Conservation (phyloP, 139 green algal genomes). For the Chlorella sp. region DNA sequence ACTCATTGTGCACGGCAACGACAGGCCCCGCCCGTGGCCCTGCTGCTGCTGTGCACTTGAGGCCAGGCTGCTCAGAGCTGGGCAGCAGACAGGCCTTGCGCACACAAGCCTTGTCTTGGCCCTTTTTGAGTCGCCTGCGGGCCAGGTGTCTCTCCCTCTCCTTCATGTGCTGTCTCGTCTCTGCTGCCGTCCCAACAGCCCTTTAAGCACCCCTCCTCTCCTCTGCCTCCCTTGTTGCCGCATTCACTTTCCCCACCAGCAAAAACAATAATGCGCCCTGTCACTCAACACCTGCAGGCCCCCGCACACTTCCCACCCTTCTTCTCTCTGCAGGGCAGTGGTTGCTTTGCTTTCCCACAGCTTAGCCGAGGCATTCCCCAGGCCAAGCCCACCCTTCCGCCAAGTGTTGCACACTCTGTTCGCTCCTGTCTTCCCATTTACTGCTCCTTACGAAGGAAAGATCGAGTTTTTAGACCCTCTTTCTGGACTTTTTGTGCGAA, state of each 20-base stretch:
- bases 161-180: too few species aligned
- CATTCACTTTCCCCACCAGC: not conserved
- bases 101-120: not conserved
- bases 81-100: not conserved
- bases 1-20: not conserved
- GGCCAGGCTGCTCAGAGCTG: not conserved
- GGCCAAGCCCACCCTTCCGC: too few species aligned
- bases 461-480: constrained; percentile 60
- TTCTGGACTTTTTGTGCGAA: constrained; percentile 62
- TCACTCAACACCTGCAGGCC: not conserved
- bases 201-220: not conserved
- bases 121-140: too few species aligned
- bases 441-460: constrained; percentile 56
- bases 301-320: not conserved
- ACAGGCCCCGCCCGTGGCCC: not conserved
- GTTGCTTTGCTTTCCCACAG: too few species aligned
- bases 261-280: too few species aligned
- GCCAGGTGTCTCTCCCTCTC: too few species aligned
- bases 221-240: too few species aligned
- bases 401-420: too few species aligned
- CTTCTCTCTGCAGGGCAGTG: not conserved
- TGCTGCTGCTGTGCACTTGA: too few species aligned
- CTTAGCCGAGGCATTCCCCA: too few species aligned
- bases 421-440: constrained; percentile 15
- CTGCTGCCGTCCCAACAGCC: too few species aligned